Evolutionary conservation across 2,329 filamentous ascomycete genomes (phyloP).

Genomic region (Venturia pyrina): DNA sequence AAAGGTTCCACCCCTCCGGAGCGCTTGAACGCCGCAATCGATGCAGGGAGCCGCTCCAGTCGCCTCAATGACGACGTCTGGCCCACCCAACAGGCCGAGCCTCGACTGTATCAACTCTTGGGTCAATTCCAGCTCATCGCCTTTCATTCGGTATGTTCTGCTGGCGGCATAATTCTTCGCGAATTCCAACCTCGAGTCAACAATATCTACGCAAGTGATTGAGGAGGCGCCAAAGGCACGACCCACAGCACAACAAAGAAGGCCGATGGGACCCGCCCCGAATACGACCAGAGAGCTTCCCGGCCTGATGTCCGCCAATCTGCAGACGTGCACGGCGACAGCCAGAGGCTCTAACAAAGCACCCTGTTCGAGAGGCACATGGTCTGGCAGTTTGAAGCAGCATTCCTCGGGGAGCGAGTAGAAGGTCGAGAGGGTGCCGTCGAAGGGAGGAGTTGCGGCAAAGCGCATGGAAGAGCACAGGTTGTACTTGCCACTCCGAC

Average conservation of each 20-base stretch:
- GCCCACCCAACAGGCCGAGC: constrained; percentile 16
- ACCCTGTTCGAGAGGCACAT: constrained; percentile 19
- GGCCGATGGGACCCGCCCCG: constrained; percentile 19
- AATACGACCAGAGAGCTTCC: constrained; percentile 17
- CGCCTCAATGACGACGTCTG: constrained; percentile 20
- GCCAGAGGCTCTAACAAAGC: constrained; percentile 21
- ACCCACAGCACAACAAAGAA: constrained; percentile 19
- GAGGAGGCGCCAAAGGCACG: constrained; percentile 18
- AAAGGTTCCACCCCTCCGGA: constrained; percentile 17
- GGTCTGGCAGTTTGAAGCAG: constrained; percentile 21
- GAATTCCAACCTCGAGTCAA: constrained; percentile 17
- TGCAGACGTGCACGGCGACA: constrained; percentile 20
- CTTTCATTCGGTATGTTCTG: constrained; percentile 11
- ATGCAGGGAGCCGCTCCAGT: constrained; percentile 20
- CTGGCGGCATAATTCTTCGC: constrained; percentile 15
- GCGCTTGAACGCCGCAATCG: constrained; percentile 15
- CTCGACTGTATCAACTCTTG: constrained; percentile 12
- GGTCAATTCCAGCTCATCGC: constrained; percentile 15
- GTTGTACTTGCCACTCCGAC: constrained; percentile 18
- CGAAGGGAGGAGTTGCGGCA: constrained; percentile 20
- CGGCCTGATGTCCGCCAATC: constrained; percentile 14
- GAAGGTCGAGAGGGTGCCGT: constrained; percentile 21
- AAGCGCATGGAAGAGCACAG: constrained; percentile 20
- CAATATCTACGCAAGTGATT: constrained; percentile 18
- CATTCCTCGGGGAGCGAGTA: constrained; percentile 19